A percentile compares a stretch with the other conserved stretches of the same genome.
These are phyloP conservation scores for Trypanosoma cruzi DNA, from an alignment of 208 protist species.

Conservation along the genomic window DNA sequence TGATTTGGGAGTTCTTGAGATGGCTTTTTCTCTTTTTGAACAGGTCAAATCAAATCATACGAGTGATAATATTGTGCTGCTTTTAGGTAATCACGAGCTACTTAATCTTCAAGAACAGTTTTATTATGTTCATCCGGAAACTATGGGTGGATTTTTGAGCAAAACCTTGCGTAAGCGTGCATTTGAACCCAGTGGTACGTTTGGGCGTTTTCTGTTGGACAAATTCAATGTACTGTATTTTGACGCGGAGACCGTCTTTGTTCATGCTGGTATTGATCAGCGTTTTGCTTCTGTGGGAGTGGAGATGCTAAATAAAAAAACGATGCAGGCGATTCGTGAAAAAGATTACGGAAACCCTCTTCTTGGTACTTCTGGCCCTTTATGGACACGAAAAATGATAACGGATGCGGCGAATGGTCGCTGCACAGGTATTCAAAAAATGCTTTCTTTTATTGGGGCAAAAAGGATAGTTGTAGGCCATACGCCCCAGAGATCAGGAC, in stretches of 20 bases:
- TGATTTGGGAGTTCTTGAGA: constrained; percentile 46
- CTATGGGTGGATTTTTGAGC: constrained; percentile 59
- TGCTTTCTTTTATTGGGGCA: constrained; percentile 36
- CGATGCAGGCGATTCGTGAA: constrained; percentile 36
- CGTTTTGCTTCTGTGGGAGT: constrained; percentile 33
- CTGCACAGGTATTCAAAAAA: constrained; percentile 43
- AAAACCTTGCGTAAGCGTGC: constrained; percentile 41
- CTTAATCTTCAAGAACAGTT: constrained; percentile 76
- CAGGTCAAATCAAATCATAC: constrained; percentile 31
- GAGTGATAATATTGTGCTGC: constrained; percentile 59
- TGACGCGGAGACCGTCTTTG: constrained; percentile 56
- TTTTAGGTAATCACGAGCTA: constrained; percentile 90
- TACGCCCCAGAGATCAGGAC: constrained; percentile 56
- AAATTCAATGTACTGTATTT: constrained; percentile 60
- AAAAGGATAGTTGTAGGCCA: constrained; percentile 78
- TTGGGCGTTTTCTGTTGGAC: constrained; percentile 64
- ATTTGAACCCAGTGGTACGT: constrained; percentile 47
- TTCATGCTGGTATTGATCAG: constrained; percentile 66
- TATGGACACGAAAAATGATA: constrained; percentile 82
- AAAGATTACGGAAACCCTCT: constrained; percentile 33
- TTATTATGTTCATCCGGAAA: constrained; percentile 63
- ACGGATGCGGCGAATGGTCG: constrained; percentile 43
- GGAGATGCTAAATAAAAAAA: constrained; percentile 48
- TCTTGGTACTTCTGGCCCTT: constrained; percentile 53
- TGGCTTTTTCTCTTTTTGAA: constrained; percentile 54